Evolutionary conservation across 208 protist species (phyloP), one percentile per base, ranked within the genome.

Genomic region (Leishmania aethiopica): DNA sequence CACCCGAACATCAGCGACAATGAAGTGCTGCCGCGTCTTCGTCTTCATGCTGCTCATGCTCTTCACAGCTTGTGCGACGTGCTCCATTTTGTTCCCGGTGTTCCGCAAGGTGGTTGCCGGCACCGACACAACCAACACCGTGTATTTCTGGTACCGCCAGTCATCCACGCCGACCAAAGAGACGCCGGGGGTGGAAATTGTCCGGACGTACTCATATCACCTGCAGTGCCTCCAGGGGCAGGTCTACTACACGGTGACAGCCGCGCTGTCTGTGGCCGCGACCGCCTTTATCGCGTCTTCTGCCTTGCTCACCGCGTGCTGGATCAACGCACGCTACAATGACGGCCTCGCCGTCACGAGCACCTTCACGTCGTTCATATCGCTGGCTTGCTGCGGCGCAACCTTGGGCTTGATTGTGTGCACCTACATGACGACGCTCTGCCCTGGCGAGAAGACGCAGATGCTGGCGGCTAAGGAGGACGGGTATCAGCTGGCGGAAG

Each of bases 131-230:
- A 79, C 60, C 0, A 25, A 70, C 37, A 69, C 42, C 47, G 70
- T 83, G 32, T 79, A 64, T 74, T 75, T 79, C 53, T 83, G 73
- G 73, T 88, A 85, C 76, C 55, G 32, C 25, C 60, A 85, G 60
- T 60, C 76, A 3, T 60, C 60, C n/a, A 49, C 15, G 25, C n/a
- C 71, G 22, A 0, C 32, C 0, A 47, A 78, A 45, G 32, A 7
- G 10, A 11, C 32, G 45, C 32, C 71, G 10, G n/a, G 1, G 0
- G 28, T 73, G 51, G 28, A 5, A 11, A 62, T 83, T 0, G 6
- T 5, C 3, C 83, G 83, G 11, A 59, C 53, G 13, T 82, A 86
- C 74, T 82, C 69, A 28, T 35, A 42, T 28, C 40, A 67, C 17
- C 17, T 75, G 15, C 15, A 28, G 11, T 87, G 84, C 45, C 22